These are phyloP conservation scores for Ophiostoma triangulosporum DNA, from an alignment of 2,329 filamentous ascomycete species.

Conservation along the genomic window DNA sequence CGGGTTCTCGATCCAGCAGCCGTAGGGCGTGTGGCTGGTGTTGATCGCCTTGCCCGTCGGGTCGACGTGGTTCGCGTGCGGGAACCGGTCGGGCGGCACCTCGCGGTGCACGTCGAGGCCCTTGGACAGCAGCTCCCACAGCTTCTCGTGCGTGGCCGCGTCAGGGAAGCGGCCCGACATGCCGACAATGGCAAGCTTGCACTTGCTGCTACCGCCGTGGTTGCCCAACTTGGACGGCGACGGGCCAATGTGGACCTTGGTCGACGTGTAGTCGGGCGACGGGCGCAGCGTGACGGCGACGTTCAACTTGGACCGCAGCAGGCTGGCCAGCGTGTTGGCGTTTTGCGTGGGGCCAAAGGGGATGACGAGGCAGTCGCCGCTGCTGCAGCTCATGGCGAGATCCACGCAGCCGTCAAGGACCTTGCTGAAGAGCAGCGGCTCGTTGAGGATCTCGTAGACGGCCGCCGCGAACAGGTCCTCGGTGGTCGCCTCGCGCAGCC, in stretches of 20 bases:
- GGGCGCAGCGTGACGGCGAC: constrained; percentile 29
- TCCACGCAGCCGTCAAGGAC: constrained; percentile 34
- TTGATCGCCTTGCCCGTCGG: constrained; percentile 60
- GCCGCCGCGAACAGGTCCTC: constrained; percentile 28
- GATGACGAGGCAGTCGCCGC: constrained; percentile 30
- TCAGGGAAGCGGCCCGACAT: constrained; percentile 68
- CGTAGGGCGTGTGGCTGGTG: constrained; percentile 63
- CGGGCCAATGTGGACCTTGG: constrained; percentile 17
- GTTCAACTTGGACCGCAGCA: constrained; percentile 28
- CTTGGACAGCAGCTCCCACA: constrained; percentile 64
- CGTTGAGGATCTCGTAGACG: constrained; percentile 35
- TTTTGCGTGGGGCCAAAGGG: constrained; percentile 38
- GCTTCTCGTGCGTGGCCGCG: constrained; percentile 53
- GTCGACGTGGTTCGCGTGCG: constrained; percentile 57
- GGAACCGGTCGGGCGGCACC: constrained; percentile 59
- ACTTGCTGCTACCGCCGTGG: constrained; percentile 33
- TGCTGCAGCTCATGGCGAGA: constrained; percentile 26
- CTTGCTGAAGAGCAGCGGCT: constrained; percentile 34
- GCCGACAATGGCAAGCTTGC: constrained; percentile 75
- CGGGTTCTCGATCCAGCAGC: constrained; percentile 62
- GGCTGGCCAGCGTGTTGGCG: constrained; percentile 30
- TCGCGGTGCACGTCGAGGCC: constrained; percentile 61
- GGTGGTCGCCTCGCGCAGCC: constrained; percentile 27
- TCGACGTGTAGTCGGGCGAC: constrained; percentile 21
- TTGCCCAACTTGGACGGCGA: constrained; percentile 25